phyloP scores from a whole-genome alignment of 805 yeast genomes.

The Candida bentonensis region DNA sequence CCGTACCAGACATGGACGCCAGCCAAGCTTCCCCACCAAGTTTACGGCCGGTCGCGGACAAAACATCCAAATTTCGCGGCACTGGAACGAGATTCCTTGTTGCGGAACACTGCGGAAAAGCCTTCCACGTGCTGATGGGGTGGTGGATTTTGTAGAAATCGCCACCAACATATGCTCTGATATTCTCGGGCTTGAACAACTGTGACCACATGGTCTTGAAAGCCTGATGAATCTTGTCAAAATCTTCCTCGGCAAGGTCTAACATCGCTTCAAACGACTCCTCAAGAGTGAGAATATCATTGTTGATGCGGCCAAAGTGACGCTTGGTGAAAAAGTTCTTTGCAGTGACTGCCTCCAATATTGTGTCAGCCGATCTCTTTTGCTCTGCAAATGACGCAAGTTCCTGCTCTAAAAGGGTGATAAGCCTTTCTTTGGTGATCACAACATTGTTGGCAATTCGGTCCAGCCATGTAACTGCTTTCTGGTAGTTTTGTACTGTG shows the following conservation, averaged over 20 bases:
- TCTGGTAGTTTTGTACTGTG: constrained; percentile 43
- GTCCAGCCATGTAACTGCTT: constrained; percentile 65
- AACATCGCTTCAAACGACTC: constrained; percentile 35
- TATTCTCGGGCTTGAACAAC: constrained; percentile 43
- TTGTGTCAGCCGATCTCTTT: constrained; percentile 47
- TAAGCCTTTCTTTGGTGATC: constrained; percentile 61
- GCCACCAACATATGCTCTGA: constrained; percentile 59
- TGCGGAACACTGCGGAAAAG: constrained; percentile 2
- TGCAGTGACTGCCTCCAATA: constrained; percentile 41
- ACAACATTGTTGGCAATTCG: constrained; percentile 49
- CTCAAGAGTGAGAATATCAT: background rate
- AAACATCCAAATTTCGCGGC: constrained; percentile 33
- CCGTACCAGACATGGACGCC: constrained; percentile 70
- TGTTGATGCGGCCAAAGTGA: constrained; percentile 12
- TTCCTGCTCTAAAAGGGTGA: constrained; percentile 47
- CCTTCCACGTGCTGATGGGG: constrained; percentile 50
- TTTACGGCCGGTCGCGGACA: constrained; percentile 40
- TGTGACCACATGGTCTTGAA: constrained; percentile 38
- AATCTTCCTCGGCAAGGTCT: constrained; percentile 35
- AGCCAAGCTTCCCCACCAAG: constrained; percentile 45
- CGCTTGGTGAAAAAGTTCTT: constrained; percentile 39
- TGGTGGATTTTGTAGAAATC: constrained; percentile 36
- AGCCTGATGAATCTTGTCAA: constrained; percentile 30
- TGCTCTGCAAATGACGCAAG: constrained; percentile 46
- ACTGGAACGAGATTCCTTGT: constrained; percentile 13